Conservation (phyloP, 176 grass and related monocot species). For the Eremochloa ophiuroides region DNA sequence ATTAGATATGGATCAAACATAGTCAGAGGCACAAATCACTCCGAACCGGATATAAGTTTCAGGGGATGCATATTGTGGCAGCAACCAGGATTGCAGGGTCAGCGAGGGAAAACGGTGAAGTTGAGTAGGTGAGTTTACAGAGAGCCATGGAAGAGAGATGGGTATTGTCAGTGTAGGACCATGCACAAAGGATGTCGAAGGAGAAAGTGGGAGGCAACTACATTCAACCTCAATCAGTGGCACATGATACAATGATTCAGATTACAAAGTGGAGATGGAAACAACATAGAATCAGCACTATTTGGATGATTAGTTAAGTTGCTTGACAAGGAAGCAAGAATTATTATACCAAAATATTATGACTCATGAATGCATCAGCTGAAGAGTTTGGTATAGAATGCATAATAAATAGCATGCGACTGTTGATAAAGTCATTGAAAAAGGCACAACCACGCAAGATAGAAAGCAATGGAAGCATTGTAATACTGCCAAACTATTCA, state of each 20-base stretch:
- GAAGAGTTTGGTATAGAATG: neutral
- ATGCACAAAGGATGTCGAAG: neutral
- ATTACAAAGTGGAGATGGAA: neutral
- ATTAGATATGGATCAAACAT: neutral
- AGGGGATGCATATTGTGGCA: neutral
- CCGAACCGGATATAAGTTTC: neutral
- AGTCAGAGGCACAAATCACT: neutral
- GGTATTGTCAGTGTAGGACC: neutral
- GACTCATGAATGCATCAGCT: neutral
- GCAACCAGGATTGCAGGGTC: neutral
- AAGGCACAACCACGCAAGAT: neutral
- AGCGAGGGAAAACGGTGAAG: neutral
- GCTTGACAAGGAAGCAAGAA: neutral
- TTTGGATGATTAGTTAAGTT: slow-evolving; percentile 5
- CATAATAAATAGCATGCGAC: neutral
- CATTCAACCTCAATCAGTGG: neutral
- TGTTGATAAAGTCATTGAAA: neutral
- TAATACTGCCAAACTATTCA: neutral
- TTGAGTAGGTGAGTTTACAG: neutral
- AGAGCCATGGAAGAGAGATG: neutral
- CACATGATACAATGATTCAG: neutral
- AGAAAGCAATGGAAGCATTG: neutral
- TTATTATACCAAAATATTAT: neutral
- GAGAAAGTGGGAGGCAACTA: neutral
- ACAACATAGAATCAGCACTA: neutral